Percentiles rank a stretch among this genome's conserved stretches.
Evolutionary conservation across 2,329 filamentous ascomycete genomes (phyloP).

Genomic region (Fusarium oligoseptatum): DNA sequence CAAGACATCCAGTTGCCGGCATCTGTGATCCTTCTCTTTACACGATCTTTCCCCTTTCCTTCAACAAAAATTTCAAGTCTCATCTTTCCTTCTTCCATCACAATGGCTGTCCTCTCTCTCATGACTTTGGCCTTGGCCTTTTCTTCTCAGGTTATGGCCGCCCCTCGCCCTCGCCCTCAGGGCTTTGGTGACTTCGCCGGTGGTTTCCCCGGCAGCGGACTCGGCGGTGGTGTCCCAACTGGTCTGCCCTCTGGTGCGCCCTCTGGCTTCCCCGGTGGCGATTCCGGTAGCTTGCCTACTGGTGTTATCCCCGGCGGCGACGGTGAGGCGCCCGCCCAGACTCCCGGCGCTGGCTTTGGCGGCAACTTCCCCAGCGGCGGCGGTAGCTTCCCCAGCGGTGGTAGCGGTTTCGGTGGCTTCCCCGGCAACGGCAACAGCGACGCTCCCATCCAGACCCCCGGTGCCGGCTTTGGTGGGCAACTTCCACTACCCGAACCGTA

Average conservation of each 20-base stretch:
- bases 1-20: constrained; percentile 46
- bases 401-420: neutral
- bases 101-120: constrained; percentile 46
- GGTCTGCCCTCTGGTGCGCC: constrained; percentile 6
- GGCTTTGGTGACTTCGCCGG: constrained; percentile 6
- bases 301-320: neutral
- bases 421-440: constrained; percentile 1
- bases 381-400: neutral
- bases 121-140: constrained; percentile 47
- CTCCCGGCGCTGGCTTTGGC: constrained; percentile 10
- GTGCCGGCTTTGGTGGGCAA: constrained; percentile 8
- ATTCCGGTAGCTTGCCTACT: neutral
- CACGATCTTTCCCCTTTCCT: constrained; percentile 29
- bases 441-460: constrained; percentile 8
- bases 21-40: constrained; percentile 45
- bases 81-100: constrained; percentile 21
- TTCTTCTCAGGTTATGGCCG: constrained; percentile 37
- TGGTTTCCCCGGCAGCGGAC: constrained; percentile 29
- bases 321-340: constrained; percentile 3
- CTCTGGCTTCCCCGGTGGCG: neutral
- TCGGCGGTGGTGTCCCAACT: constrained; percentile 21
- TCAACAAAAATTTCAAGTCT: constrained; percentile 13
- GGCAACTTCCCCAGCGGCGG: constrained; percentile 9
- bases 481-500: no score
- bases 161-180: constrained; percentile 26